Base-by-base conservation (phyloP, 2,329 filamentous ascomycete genomes). In the Neocatenulostroma microsporum region DNA sequence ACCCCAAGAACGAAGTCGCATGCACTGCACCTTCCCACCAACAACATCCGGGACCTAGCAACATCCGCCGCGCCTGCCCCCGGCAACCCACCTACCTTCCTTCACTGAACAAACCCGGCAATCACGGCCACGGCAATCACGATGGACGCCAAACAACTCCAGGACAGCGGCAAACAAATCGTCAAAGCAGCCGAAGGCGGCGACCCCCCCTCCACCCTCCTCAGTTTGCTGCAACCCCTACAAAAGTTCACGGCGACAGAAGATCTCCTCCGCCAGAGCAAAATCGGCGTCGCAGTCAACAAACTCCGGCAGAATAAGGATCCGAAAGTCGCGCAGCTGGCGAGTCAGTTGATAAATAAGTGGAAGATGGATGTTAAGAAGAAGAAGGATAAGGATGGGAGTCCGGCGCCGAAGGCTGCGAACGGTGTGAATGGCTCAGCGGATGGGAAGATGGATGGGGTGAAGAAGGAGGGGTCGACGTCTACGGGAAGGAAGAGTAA, bases 231-330 rank as follows among this genome's bases (percentile, higher is more conserved):
- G 53, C 76, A 80, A 34, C 71, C 96, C 25, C 84, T 89, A 65
- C 80, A 80, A 54, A 83, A 84, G 44, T 80, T 89, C 23, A 74
- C 76, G 30, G 84, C 88, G 8, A 91, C 84, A 3, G 91, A 98
- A 64, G 86, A 95, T 50, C 75, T 94, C 51, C 70, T 98, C 48
- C 80, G 89, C 56, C 82, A 82, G 27, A 96, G 89, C n/a, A 84
- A 82, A 51, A 89, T 94, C 34, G 91, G 91, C 51, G 81, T 94
- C 48, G 78, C 82, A 34, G 84, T 96, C 45, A 89, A 88, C 61
- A 89, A 87, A 60, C 76, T 82, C 42, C 87, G 93, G 61, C 62
- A 78, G 39, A 82, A 93, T 69, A 87, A 84, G 61, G 78, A 88
- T 28, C 66, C 71, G 2, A 68, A 71, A 31, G 82, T 96, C 50